Conservation (phyloP, 202 grass and related monocot species). For the Panicum virgatum region DNA sequence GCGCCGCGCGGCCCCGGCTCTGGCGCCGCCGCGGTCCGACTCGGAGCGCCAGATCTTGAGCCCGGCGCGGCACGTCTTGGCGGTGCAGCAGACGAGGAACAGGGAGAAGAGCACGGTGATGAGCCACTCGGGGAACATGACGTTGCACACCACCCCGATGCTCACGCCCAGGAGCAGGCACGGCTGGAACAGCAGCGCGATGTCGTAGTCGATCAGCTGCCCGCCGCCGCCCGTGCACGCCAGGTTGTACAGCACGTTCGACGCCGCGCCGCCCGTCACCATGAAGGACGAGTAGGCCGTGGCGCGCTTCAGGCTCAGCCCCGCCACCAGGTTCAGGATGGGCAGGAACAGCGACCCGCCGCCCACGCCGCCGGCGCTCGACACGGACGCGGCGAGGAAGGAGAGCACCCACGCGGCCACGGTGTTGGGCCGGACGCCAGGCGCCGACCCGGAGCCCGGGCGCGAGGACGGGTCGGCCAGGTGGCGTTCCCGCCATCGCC, state of each 20-base stretch:
- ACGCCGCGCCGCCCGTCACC: slow-evolving; percentile 68
- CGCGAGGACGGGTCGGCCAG: slow-evolving; percentile 4
- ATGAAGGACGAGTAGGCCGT: slow-evolving; percentile 74
- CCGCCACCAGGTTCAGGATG: slow-evolving; percentile 69
- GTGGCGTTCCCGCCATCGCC: slow-evolving; percentile 47
- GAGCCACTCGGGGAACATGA: slow-evolving; percentile 90
- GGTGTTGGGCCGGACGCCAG: slow-evolving; percentile 9
- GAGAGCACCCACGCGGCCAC: slow-evolving; percentile 54
- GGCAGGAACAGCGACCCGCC: slow-evolving; percentile 86
- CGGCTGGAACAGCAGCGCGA: slow-evolving; percentile 74
- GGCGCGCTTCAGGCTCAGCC: slow-evolving; percentile 65
- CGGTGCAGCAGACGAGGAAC: slow-evolving; percentile 68
- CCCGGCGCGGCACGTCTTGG: slow-evolving; percentile 69
- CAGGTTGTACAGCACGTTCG: slow-evolving; percentile 73
- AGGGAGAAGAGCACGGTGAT: slow-evolving; percentile 71
- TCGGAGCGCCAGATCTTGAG: slow-evolving; percentile 65
- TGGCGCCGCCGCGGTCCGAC: background rate
- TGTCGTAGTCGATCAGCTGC: slow-evolving; percentile 61
- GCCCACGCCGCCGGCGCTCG: slow-evolving; percentile 69
- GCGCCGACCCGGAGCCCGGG: background rate
- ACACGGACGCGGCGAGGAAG: slow-evolving; percentile 67
- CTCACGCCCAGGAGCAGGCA: slow-evolving; percentile 84
- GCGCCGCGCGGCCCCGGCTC: background rate
- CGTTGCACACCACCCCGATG: slow-evolving; percentile 80
- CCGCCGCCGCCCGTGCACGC: background rate